Base-by-base conservation (phyloP, 805 yeast species). In the Lachancea fermentati region DNA sequence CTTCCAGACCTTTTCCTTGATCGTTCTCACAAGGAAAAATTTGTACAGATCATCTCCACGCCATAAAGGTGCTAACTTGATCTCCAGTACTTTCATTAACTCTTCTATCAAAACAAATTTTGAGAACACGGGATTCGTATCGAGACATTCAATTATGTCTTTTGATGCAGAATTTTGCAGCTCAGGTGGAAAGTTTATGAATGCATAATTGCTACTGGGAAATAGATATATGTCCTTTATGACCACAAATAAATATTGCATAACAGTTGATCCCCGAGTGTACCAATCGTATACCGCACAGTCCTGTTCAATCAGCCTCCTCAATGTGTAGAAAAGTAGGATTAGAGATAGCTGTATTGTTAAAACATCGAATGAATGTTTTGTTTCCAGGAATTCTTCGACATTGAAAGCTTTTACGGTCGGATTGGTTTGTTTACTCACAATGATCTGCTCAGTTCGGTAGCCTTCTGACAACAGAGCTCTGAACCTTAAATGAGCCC, bases 211-310 rank as follows among this genome's bases (percentile, higher is more conserved):
- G 34, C 41, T 46, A 4, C 32, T 13, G 24, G 58, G 57, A 30
- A 37, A 40, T 29, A 54, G 56, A 32, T 44, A 48, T 3, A 57
- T 29, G 39, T 54, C 58, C 30, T 54, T 51, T 14, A 57, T 43
- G 7, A 57, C 43, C 5, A 57, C 46, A 35, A 54, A 57, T 5
- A 57, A 41, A 39, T 57, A 57, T 40, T 57, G 61, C 62, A 56
- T 57, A 2, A 56, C 57, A 3, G 61, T 57, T 4, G 62, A 57
- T 13, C 62, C 62, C 26, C 43, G 42, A 9, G 58, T 50, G 33
- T 56, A 56, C 62, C 62, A 57, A 11, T 44, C 34, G 33, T 44
- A 52, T 25, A 48, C 46, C 12, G 36, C 39, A 7, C 49, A 44
- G 26, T 45, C 34, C 7, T 41, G 38, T 26, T 54, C 55, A 7